These are phyloP conservation scores for Petasospora fabianii DNA, from an alignment of 1,139 yeast genomes.

Conservation along the genomic window DNA sequence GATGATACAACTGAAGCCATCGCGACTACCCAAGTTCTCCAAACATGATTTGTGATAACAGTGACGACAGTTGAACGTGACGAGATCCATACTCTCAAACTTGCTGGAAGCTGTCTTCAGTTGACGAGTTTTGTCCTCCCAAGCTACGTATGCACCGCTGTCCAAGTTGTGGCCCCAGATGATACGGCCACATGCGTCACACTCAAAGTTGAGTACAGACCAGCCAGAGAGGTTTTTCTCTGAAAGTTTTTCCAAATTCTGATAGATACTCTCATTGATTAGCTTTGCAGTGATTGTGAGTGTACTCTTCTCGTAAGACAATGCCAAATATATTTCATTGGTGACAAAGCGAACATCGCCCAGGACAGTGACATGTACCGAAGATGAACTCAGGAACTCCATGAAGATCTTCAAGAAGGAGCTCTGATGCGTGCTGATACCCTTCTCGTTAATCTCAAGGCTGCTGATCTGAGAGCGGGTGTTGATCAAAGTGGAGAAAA, in stretches of 20 bases:
- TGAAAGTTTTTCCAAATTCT: constrained; percentile 40
- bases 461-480: constrained; percentile 32
- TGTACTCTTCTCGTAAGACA: constrained; percentile 59
- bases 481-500: constrained; percentile 49
- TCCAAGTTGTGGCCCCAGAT: constrained; percentile 59
- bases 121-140: constrained; percentile 34
- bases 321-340: constrained; percentile 60
- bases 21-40: constrained; percentile 35
- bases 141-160: constrained; percentile 37
- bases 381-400: constrained; percentile 38
- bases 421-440: constrained; percentile 19
- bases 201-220: constrained; percentile 48
- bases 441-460: constrained; percentile 23
- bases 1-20: constrained; percentile 23
- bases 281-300: constrained; percentile 50
- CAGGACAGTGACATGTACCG: constrained; percentile 38
- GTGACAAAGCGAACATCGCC: constrained; percentile 60
- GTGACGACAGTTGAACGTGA: constrained; percentile 55
- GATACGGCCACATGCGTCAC: constrained; percentile 67
- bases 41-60: constrained; percentile 66
- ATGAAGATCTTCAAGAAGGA: constrained; percentile 51
- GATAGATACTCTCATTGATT: constrained; percentile 51
- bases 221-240: constrained; percentile 52
- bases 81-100: constrained; percentile 29
- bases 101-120: neutral